A percentile compares a stretch with the other conserved stretches of the same genome.
Evolutionary conservation across 169 alveolate species (phyloP).

Genomic region (Cryptosporidium meleagridis): DNA sequence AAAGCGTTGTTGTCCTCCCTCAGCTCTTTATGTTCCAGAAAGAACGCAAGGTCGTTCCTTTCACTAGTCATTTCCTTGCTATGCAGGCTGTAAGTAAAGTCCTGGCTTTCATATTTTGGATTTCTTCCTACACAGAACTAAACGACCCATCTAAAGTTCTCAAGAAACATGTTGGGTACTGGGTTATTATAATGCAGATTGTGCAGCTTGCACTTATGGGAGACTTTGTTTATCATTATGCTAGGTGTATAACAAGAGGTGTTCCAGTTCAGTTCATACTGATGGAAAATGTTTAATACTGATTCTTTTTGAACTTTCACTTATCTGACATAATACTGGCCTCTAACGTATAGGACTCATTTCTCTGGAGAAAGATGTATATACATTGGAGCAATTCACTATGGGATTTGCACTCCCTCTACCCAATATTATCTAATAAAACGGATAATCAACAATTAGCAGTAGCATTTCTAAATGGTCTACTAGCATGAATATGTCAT

Average conservation of each 20-base stretch:
- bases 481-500: not conserved
- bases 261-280: conserved; percentile 86
- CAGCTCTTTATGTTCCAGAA: conserved; percentile 91
- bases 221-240: conserved; percentile 89
- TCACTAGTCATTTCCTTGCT: conserved; percentile 93
- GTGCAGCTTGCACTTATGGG: conserved; percentile 90
- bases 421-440: not conserved
- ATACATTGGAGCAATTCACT: conserved; percentile 4
- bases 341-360: not conserved
- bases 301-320: not conserved
- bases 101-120: conserved; percentile 91
- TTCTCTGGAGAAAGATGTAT: not conserved
- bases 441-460: not conserved
- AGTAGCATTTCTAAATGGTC: not conserved
- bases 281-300: conserved; percentile 84
- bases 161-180: conserved; percentile 89
- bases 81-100: conserved; percentile 91
- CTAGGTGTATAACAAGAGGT: conserved; percentile 88
- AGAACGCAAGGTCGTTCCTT: conserved; percentile 90
- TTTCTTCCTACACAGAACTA: conserved; percentile 89
- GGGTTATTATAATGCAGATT: conserved; percentile 89
- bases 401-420: not conserved
- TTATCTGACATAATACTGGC: not conserved
- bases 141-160: conserved; percentile 82
- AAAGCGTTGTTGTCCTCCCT: conserved; percentile 91